Percentiles rank a stretch among this genome's conserved stretches.
Conservation (phyloP, 768 basidiomycete genomes). For the Pleurotus tuoliensis region DNA sequence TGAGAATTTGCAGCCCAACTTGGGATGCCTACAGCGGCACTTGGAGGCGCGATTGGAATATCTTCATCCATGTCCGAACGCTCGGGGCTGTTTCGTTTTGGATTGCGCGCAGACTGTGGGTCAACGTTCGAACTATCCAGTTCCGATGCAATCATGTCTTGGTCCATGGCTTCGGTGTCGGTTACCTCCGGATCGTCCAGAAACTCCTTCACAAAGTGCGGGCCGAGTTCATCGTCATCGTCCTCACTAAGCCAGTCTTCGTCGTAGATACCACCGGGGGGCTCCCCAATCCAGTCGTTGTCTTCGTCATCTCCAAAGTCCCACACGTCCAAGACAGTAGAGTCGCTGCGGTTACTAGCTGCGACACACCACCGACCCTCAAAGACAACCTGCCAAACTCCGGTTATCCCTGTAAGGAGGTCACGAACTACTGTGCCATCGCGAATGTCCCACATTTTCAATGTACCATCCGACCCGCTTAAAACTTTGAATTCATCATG, state of each 20-base stretch:
- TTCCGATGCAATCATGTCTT: slow-evolving; percentile 49
- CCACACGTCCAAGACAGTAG: slow-evolving; percentile 85
- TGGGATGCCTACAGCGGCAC: neutral
- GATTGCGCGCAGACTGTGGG: slow-evolving; percentile 16
- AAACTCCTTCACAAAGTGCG: slow-evolving; percentile 20
- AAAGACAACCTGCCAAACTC: slow-evolving; percentile 98
- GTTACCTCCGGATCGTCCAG: slow-evolving; percentile 40
- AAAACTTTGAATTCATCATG: slow-evolving; percentile 98
- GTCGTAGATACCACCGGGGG: slow-evolving; percentile 71
- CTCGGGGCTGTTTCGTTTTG: slow-evolving; percentile 13
- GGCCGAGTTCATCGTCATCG: slow-evolving; percentile 34
- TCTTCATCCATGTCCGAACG: slow-evolving; percentile 14
- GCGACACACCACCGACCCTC: slow-evolving; percentile 94
- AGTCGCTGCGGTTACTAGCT: slow-evolving; percentile 77
- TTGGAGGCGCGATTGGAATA: slow-evolving; percentile 6
- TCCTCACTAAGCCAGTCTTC: slow-evolving; percentile 57
- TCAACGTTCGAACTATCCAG: slow-evolving; percentile 25
- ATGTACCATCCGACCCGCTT: slow-evolving; percentile 90
- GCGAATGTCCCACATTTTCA: slow-evolving; percentile 97
- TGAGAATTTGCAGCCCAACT: neutral
- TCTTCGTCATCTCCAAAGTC: slow-evolving; percentile 77
- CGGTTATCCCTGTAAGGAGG: slow-evolving; percentile 84
- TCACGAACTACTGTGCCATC: slow-evolving; percentile 86
- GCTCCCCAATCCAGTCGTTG: slow-evolving; percentile 82
- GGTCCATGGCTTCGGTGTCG: slow-evolving; percentile 73